These are phyloP conservation scores for Serendipita sp. DNA, from an alignment of 768 basidiomycete genomes.

Conservation along the genomic window DNA sequence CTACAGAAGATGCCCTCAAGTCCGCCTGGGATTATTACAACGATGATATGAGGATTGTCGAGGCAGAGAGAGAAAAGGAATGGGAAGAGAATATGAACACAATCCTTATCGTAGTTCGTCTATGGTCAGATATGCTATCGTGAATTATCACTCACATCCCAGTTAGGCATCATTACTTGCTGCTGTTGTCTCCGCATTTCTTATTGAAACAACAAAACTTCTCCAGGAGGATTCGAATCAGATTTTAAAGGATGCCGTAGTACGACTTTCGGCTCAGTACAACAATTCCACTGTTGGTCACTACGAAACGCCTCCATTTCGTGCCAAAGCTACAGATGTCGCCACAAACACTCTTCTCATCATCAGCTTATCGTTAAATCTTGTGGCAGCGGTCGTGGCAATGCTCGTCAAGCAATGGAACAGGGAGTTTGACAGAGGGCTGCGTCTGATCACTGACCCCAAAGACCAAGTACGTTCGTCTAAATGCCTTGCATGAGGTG, in stretches of 20 bases:
- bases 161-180: neutral
- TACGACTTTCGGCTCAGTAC: neutral
- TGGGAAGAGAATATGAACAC: neutral
- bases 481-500: neutral
- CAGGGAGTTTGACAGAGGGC: neutral
- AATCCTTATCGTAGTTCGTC: neutral
- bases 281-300: neutral
- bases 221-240: neutral
- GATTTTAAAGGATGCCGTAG: neutral
- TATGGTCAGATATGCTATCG: neutral
- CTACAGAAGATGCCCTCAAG: neutral
- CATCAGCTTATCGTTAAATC: neutral
- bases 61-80: neutral
- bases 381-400: neutral
- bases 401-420: neutral
- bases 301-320: neutral
- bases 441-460: neutral
- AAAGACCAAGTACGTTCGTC: neutral
- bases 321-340: neutral
- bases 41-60: neutral
- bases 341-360: neutral
- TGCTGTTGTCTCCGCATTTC: neutral
- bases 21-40: neutral
- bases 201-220: neutral
- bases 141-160: neutral